Evolutionary conservation across 2,329 filamentous ascomycete genomes (phyloP).

Genomic region (Emmonsia crescens): DNA sequence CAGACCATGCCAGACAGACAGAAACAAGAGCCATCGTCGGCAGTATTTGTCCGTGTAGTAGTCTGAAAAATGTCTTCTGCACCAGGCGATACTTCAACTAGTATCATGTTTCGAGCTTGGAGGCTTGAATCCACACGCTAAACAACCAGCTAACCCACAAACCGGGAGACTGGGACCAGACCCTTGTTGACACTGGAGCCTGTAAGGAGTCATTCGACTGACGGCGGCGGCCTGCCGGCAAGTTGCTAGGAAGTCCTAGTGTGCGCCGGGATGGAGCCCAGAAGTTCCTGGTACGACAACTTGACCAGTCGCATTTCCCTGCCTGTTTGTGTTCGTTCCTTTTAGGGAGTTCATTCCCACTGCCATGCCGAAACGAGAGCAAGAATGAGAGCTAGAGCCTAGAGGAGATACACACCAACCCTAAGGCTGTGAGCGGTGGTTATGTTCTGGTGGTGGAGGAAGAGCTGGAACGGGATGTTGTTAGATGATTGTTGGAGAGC

Average conservation of each 20-base stretch:
- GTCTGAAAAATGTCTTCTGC: background rate
- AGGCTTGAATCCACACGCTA: background rate
- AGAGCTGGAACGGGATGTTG: too few species aligned
- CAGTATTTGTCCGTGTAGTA: background rate
- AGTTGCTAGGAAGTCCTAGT: background rate
- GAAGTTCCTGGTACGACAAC: background rate
- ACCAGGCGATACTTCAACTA: background rate
- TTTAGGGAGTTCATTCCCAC: background rate
- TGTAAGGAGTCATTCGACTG: background rate
- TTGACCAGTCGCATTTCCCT: background rate
- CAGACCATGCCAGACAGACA: background rate
- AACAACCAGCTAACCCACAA: background rate
- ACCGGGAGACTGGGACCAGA: slow-evolving; percentile 9
- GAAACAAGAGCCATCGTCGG: background rate
- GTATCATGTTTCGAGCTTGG: background rate
- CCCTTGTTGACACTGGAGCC: slow-evolving; percentile 6
- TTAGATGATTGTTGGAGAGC: background rate
- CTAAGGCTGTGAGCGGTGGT: too few species aligned
- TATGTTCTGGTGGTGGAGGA: too few species aligned
- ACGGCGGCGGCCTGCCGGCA: background rate
- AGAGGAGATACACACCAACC: background rate
- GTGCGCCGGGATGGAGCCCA: background rate
- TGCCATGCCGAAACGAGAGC: background rate
- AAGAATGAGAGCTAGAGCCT: background rate
- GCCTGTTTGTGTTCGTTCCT: background rate